Percentiles rank a stretch among this genome's conserved stretches.
These are phyloP conservation scores for Ploettnerulaceae sp. DNA, from an alignment of 2,329 filamentous ascomycete genomes.

Conservation along the genomic window DNA sequence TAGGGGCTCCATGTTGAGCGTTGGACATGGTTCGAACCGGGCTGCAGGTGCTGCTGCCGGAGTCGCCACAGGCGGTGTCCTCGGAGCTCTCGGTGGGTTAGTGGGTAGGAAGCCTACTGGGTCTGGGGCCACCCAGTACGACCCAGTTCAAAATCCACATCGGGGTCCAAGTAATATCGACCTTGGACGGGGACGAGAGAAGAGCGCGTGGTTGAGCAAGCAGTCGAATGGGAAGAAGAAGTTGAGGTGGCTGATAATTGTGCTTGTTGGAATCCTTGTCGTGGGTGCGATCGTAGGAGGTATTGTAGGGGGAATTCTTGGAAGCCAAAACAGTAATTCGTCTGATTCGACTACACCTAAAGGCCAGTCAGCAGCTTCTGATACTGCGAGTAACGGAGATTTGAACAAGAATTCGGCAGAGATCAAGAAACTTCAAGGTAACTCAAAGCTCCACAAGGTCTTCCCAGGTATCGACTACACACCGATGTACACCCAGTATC, in stretches of 20 bases:
- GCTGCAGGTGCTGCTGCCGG: conserved; percentile 29
- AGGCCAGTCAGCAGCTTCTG: conserved; percentile 52
- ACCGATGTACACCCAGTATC: conserved; percentile 84
- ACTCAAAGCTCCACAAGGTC: conserved; percentile 78
- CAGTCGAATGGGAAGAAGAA: conserved; percentile 60
- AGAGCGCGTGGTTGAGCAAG: conserved; percentile 58
- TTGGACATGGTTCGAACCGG: conserved; percentile 26
- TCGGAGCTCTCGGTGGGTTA: conserved; percentile 29
- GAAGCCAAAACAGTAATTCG: conserved; percentile 32
- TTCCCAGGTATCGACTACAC: conserved; percentile 97
- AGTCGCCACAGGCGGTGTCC: conserved; percentile 38
- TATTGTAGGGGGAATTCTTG: conserved; percentile 55
- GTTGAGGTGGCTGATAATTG: conserved; percentile 64
- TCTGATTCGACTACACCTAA: conserved; percentile 5
- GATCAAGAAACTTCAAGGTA: conserved; percentile 78
- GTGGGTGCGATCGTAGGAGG: conserved; percentile 69
- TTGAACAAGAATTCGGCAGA: conserved; percentile 69
- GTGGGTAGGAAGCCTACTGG: conserved; percentile 29
- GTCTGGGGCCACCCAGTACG: conserved; percentile 24
- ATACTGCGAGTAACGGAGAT: conserved; percentile 60
- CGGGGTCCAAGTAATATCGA: conserved; percentile 23
- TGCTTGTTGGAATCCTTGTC: conserved; percentile 59
- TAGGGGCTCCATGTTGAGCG: conserved; percentile 49
- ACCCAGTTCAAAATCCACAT: conserved; percentile 23
- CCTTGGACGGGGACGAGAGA: conserved; percentile 43